Evolutionary conservation across 176 grass and related monocot genomes (phyloP).

Genomic region (Carex littledalei): DNA sequence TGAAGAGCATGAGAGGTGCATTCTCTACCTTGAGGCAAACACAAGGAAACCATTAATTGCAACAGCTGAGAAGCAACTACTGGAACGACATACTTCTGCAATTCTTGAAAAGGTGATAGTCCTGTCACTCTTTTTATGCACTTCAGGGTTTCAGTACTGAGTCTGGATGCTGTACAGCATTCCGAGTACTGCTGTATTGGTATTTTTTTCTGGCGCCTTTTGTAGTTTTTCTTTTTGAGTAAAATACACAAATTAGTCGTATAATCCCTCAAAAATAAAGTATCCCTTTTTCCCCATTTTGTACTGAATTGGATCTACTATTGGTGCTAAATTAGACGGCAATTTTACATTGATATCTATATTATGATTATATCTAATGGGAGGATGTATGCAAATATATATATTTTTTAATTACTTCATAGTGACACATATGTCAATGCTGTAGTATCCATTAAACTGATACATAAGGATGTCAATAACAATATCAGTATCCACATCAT

Average conservation of each 20-base stretch:
- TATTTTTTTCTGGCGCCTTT: neutral
- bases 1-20: slow-evolving; percentile 97
- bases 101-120: slow-evolving; percentile 86
- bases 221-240: neutral
- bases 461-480: neutral
- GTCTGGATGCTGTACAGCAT: neutral
- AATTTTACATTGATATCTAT: neutral
- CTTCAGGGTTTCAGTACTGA: neutral
- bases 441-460: neutral
- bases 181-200: neutral
- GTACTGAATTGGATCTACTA: neutral
- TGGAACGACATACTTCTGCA: slow-evolving; percentile 77
- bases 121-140: neutral
- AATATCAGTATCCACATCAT: neutral
- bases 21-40: slow-evolving; percentile 85
- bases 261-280: neutral
- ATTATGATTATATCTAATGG: neutral
- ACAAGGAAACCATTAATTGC: slow-evolving; percentile 83
- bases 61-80: slow-evolving; percentile 87
- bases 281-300: neutral
- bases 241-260: neutral
- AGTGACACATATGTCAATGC: neutral
- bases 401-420: neutral
- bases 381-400: no score
- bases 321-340: neutral